Evolutionary conservation across 768 basidiomycete genomes (phyloP).

Genomic region (Panaeolus papilionaceus): DNA sequence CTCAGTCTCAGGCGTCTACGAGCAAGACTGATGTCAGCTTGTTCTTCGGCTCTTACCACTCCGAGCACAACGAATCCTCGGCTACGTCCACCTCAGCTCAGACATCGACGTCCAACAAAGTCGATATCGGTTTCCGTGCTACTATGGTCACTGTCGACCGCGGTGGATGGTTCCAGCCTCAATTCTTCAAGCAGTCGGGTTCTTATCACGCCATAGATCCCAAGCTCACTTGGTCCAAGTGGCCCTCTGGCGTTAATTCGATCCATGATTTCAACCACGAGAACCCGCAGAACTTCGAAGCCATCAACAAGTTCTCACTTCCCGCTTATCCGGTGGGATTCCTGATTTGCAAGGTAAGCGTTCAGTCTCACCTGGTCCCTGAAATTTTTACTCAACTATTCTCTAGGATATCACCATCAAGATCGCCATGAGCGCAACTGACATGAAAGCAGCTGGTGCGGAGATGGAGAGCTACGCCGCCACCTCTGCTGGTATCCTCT

Average conservation of each 20-base stretch:
- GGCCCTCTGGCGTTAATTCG: not conserved
- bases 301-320: slow-evolving; percentile 12
- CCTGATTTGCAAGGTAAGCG: slow-evolving; percentile 18
- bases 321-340: slow-evolving; percentile 18
- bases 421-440: not conserved
- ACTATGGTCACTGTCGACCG: slow-evolving; percentile 26
- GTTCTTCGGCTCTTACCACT: slow-evolving; percentile 23
- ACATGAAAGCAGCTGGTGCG: not conserved
- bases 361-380: too few species aligned
- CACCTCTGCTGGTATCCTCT: slow-evolving; percentile 14
- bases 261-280: not conserved
- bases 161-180: slow-evolving; percentile 26
- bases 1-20: not conserved
- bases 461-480: slow-evolving; percentile 6
- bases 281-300: slow-evolving; percentile 9
- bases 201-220: slow-evolving; percentile 22
- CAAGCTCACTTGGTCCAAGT: slow-evolving; percentile 8
- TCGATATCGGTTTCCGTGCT: slow-evolving; percentile 23
- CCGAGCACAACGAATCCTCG: slow-evolving; percentile 15
- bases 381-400: not conserved
- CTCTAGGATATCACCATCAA: slow-evolving; percentile 21
- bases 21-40: slow-evolving; percentile 19
- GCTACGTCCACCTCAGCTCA: not conserved
- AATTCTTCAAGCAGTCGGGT: slow-evolving; percentile 24
- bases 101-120: not conserved